Base-by-base conservation (phyloP, 1,139 yeast species). In the Yamadazyma atlantica region DNA sequence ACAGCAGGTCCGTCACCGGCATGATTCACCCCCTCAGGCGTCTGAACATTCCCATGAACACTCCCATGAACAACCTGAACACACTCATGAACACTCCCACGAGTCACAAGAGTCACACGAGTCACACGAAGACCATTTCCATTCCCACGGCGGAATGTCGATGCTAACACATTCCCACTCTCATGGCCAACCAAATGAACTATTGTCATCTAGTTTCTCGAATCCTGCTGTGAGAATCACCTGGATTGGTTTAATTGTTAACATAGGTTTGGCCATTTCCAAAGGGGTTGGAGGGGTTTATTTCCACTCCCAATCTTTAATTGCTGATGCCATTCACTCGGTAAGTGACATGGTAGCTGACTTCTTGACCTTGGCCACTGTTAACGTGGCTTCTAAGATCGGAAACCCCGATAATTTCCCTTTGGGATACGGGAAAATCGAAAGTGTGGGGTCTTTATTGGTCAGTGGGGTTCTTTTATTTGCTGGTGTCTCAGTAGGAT, bases 291-390 rank as follows among this genome's bases (percentile, higher is more conserved):
- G 97, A 18, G 98, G 98, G 3, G 72, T 88, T 13, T 80, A 80
- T 34, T 92, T 92, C 75, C 96, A 92, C 59, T 92, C 98, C 0
- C 97, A 90, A 60, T 92, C 97, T 1, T 73, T 92, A 42, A 61
- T 90, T 29, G 98, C 98, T 1, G 98, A 92, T 59, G 90, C 97
- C 1, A 82, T 89, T 28, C 97, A 90, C 60, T 90, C 97, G 1
- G 72, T 87, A 12, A 83, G 95, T 36, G 98, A 92, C 58, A 71
- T 90, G 67, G 76, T 92, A 15, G 87, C 96, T 10, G 98, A 92
- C 60, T 76, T 90, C 39, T 66, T 92, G 49, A 92, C 98, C 0
- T 67, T 92, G 42, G 85, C 92, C 4, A 90, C 98, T 1, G 96
- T 92, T 17, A 82, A 87, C 31, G 80, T 85, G 35, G 84, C 95